Percentiles rank a stretch among this genome's conserved stretches.
phyloP scores from a whole-genome alignment of 805 yeast genomes.

The Tetrapisispora pingtungensis region DNA sequence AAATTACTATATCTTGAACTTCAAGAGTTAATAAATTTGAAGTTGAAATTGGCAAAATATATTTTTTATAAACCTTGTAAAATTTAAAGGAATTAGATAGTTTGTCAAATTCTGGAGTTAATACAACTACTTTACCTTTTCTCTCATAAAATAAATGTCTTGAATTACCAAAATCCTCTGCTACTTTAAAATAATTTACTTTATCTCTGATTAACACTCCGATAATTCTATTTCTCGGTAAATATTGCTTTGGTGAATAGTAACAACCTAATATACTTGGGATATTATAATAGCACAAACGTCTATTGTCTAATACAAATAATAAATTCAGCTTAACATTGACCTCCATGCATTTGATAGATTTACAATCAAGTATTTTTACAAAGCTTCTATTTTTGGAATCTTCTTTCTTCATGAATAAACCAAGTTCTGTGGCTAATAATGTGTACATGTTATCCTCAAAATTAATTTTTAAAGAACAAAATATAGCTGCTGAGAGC shows the following conservation, averaged over 20 bases:
- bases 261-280: conserved; percentile 54
- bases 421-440: conserved; percentile 55
- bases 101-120: conserved; percentile 29
- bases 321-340: conserved; percentile 40
- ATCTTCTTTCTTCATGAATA: conserved; percentile 36
- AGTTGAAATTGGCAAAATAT: conserved; percentile 46
- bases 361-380: conserved; percentile 29
- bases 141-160: conserved; percentile 47
- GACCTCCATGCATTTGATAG: conserved; percentile 49
- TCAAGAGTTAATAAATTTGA: conserved; percentile 48
- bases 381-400: conserved; percentile 7
- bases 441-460: conserved; percentile 39
- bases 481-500: conserved; percentile 32
- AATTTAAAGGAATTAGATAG: conserved; percentile 23
- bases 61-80: conserved; percentile 42
- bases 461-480: conserved; percentile 38
- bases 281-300: conserved; percentile 51
- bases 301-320: conserved; percentile 48
- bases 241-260: conserved; percentile 32
- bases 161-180: conserved; percentile 53
- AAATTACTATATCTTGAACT: conserved; percentile 48
- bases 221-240: conserved; percentile 29
- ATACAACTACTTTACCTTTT: conserved; percentile 38
- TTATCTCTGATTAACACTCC: conserved; percentile 45
- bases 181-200: conserved; percentile 55